Conservation (phyloP, 2,329 filamentous ascomycete species). For the Colletotrichum lindemuthianum region DNA sequence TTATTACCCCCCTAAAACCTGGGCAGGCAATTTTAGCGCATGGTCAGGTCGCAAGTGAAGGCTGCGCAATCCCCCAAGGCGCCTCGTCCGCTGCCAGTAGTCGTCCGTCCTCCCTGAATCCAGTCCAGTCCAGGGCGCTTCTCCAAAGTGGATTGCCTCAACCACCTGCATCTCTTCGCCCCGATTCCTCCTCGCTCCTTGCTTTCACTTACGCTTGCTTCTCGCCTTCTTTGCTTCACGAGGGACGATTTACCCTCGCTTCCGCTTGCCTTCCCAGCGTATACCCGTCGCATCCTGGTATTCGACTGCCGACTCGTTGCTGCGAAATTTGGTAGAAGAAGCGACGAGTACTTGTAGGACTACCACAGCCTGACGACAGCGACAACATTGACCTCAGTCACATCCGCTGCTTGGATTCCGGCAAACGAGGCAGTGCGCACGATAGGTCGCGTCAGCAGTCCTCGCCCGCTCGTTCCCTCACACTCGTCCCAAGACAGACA, state of each 20-base stretch:
- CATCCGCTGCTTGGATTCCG: background rate
- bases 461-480: slow-evolving; percentile 7
- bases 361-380: background rate
- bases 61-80: no score
- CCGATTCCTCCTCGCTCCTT: slow-evolving; percentile 20
- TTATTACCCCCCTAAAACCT: background rate
- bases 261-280: slow-evolving; percentile 3
- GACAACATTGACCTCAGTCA: background rate
- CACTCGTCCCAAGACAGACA: background rate
- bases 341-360: background rate
- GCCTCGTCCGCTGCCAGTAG: slow-evolving; percentile 1
- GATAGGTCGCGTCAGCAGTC: slow-evolving; percentile 8
- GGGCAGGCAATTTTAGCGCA: no score
- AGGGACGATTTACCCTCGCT: slow-evolving; percentile 23
- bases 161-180: background rate
- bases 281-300: background rate
- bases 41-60: no score
- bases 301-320: background rate
- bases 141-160: slow-evolving; percentile 2
- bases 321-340: background rate
- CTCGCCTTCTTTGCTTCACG: slow-evolving; percentile 9
- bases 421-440: slow-evolving; percentile 19
- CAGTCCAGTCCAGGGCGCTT: slow-evolving; percentile 22
- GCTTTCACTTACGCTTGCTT: slow-evolving; percentile 9
- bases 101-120: slow-evolving; percentile 11